These are phyloP conservation scores for Beauveria varroae DNA, from an alignment of 2,329 filamentous ascomycete genomes.

Conservation along the genomic window DNA sequence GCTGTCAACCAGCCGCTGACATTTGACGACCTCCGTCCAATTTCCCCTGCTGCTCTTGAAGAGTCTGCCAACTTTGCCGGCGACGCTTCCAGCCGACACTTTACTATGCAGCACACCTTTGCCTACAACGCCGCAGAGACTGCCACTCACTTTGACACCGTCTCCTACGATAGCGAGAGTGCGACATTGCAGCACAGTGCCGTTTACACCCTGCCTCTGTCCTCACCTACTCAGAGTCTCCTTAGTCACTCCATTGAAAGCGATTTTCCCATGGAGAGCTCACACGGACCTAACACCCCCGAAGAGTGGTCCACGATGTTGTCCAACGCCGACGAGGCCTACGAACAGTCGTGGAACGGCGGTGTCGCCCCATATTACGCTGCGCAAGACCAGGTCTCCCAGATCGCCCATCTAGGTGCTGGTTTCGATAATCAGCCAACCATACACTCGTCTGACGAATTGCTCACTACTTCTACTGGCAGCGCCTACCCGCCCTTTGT, in stretches of 20 bases:
- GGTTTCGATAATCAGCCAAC: slow-evolving; percentile 3
- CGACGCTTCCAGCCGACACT: slow-evolving; percentile 39
- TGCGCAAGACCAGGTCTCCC: slow-evolving; percentile 6
- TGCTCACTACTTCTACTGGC: background rate
- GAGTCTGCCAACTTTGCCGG: slow-evolving; percentile 34
- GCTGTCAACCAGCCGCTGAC: slow-evolving; percentile 9
- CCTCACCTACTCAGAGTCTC: slow-evolving; percentile 29
- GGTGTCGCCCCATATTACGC: slow-evolving; percentile 9
- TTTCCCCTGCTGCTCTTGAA: background rate
- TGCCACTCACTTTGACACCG: slow-evolving; percentile 5
- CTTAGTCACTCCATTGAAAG: slow-evolving; percentile 33
- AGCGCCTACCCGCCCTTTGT: slow-evolving; percentile 10
- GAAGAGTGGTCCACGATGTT: slow-evolving; percentile 26
- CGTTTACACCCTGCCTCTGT: slow-evolving; percentile 30
- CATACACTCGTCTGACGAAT: slow-evolving; percentile 1
- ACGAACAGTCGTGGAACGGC: slow-evolving; percentile 8
- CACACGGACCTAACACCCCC: slow-evolving; percentile 29
- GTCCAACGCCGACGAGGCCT: slow-evolving; percentile 17
- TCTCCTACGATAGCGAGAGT: slow-evolving; percentile 13
- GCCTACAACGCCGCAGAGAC: slow-evolving; percentile 12
- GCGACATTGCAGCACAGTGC: slow-evolving; percentile 22
- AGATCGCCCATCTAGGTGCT: slow-evolving; percentile 8
- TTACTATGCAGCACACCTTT: slow-evolving; percentile 12
- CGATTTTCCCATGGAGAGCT: slow-evolving; percentile 26
- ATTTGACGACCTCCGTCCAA: slow-evolving; percentile 8